phyloP scores from a whole-genome alignment of 805 yeast species.

The Sugiyamaella americana region DNA sequence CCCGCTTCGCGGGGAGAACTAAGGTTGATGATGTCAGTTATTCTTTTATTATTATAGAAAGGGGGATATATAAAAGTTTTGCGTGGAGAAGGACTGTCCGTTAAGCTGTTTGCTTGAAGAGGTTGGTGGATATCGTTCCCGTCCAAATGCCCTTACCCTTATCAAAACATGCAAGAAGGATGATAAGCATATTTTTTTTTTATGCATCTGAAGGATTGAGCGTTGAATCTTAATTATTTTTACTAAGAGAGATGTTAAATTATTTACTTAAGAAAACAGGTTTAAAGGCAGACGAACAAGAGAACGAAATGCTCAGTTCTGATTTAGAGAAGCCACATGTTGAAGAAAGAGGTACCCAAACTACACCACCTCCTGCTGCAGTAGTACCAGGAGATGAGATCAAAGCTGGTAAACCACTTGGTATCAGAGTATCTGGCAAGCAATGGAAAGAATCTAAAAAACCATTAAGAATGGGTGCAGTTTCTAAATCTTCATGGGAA shows the following conservation, averaged over 20 bases:
- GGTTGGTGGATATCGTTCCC: no score
- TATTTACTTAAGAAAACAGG: slow-evolving; percentile 17
- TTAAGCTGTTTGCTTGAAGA: no score
- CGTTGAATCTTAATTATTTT: no score
- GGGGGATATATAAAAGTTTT: no score
- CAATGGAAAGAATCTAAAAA: slow-evolving; percentile 34
- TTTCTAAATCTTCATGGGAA: slow-evolving; percentile 52
- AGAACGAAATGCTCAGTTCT: not conserved
- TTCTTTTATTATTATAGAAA: no score
- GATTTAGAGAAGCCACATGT: not conserved
- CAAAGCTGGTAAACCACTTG: slow-evolving; percentile 4
- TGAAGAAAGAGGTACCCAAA: slow-evolving; percentile 2
- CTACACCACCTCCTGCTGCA: not conserved
- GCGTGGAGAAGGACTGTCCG: no score
- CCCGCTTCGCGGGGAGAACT: no score
- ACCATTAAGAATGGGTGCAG: slow-evolving; percentile 41
- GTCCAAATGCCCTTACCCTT: no score
- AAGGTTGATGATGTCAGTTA: no score
- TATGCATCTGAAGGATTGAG: no score
- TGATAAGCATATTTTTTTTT: no score
- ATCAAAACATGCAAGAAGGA: no score
- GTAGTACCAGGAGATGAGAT: not conserved
- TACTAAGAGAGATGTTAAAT: slow-evolving; percentile 9
- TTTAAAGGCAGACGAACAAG: slow-evolving; percentile 4
- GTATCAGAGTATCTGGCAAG: slow-evolving; percentile 31